Conservation (phyloP, 306 rosid genomes). For the Gynostemma pentaphyllum region DNA sequence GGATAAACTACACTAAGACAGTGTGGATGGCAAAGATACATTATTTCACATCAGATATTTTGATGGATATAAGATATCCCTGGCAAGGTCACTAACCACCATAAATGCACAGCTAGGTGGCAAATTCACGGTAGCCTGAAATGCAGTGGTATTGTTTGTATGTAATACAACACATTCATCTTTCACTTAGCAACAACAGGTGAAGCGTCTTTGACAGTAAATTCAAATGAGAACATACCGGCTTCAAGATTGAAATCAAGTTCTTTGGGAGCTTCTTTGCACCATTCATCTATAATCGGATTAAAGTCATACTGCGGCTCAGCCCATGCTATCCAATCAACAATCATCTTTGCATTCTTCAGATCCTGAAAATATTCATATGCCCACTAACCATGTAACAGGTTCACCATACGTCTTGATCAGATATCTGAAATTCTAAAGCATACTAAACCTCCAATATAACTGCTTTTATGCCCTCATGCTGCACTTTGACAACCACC, state of each 20-base stretch:
- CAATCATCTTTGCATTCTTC: slow-evolving; percentile 81
- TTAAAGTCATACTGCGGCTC: slow-evolving; percentile 88
- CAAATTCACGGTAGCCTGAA: not conserved
- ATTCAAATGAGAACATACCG: slow-evolving; percentile 37
- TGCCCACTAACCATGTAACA: slow-evolving; percentile 13
- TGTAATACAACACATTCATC: not conserved
- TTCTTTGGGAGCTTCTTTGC: slow-evolving; percentile 99
- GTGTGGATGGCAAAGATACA: not conserved
- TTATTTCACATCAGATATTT: not conserved
- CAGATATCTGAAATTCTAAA: slow-evolving; percentile 17
- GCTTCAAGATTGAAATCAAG: slow-evolving; percentile 92
- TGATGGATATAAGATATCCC: not conserved
- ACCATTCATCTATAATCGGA: slow-evolving; percentile 99
- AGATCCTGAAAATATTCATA: slow-evolving; percentile 56
- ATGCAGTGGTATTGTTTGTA: not conserved
- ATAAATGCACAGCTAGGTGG: not conserved
- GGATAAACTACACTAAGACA: not conserved
- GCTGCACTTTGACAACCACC: slow-evolving; percentile 95
- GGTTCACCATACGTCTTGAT: slow-evolving; percentile 14
- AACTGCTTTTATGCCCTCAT: slow-evolving; percentile 65
- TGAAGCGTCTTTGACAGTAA: not conserved
- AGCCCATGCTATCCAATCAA: slow-evolving; percentile 99
- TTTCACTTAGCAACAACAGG: slow-evolving; percentile 1
- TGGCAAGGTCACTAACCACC: not conserved
- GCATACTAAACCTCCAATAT: slow-evolving; percentile 69